These are phyloP conservation scores for Hymenoscyphus scutula DNA, from an alignment of 2,329 filamentous ascomycete genomes.

Conservation along the genomic window DNA sequence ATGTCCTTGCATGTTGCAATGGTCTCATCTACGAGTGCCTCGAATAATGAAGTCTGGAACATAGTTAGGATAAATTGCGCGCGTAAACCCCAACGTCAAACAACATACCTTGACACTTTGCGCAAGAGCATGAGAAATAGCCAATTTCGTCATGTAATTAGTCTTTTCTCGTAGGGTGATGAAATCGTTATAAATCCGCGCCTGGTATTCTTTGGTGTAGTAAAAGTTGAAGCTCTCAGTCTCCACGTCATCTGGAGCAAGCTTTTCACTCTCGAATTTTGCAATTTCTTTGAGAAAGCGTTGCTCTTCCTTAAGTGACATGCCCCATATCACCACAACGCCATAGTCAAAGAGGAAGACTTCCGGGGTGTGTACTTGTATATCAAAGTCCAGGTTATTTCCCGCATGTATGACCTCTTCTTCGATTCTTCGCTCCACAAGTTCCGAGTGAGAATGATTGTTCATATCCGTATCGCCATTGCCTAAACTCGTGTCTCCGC, in stretches of 20 bases:
- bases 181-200: slow-evolving; percentile 98
- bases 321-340: slow-evolving; percentile 97
- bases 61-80: slow-evolving; percentile 2
- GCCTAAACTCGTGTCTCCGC: slow-evolving; percentile 34
- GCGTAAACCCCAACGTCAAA: not conserved
- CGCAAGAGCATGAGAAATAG: slow-evolving; percentile 91
- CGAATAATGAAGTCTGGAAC: slow-evolving; percentile 83
- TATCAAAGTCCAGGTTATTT: slow-evolving; percentile 72
- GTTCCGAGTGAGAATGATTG: slow-evolving; percentile 23
- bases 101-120: slow-evolving; percentile 81
- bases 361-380: slow-evolving; percentile 84
- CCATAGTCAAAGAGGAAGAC: slow-evolving; percentile 97
- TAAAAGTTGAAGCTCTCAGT: slow-evolving; percentile 99
- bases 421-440: slow-evolving; percentile 34
- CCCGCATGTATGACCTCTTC: slow-evolving; percentile 39
- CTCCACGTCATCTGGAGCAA: slow-evolving; percentile 84
- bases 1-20: slow-evolving; percentile 93
- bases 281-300: slow-evolving; percentile 90
- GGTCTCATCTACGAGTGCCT: slow-evolving; percentile 90
- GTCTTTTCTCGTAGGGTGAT: slow-evolving; percentile 91
- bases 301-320: slow-evolving; percentile 86
- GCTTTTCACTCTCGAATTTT: slow-evolving; percentile 90
- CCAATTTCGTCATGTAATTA: slow-evolving; percentile 97
- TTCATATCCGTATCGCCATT: slow-evolving; percentile 35
- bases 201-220: slow-evolving; percentile 96